A percentile compares a stretch with the other conserved stretches of the same genome.
Evolutionary conservation across 805 yeast species (phyloP).

Genomic region (Teunomyces pallodes): DNA sequence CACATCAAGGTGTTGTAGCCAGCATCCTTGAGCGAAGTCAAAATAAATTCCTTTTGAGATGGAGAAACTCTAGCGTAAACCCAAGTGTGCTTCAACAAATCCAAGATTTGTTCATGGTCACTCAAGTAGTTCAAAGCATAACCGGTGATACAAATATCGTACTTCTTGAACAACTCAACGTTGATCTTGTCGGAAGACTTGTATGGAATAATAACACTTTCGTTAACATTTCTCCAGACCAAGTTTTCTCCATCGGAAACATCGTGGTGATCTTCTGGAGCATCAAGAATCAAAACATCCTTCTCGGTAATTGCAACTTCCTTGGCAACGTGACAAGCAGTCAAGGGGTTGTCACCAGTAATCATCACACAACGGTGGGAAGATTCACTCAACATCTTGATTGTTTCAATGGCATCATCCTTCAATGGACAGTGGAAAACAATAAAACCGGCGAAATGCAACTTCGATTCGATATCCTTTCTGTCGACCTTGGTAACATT

Average conservation of each 20-base stretch:
- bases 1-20: constrained; percentile 97
- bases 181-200: constrained; percentile 58
- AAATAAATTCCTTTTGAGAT: constrained; percentile 86
- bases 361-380: constrained; percentile 96
- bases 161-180: constrained; percentile 52
- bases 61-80: constrained; percentile 98
- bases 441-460: constrained; percentile 86
- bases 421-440: constrained; percentile 98
- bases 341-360: constrained; percentile 97
- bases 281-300: constrained; percentile 81
- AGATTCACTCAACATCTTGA: constrained; percentile 90
- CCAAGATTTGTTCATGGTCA: constrained; percentile 66
- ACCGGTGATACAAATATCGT: constrained; percentile 92
- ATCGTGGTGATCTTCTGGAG: constrained; percentile 68
- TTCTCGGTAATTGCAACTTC: constrained; percentile 86
- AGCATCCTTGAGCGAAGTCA: constrained; percentile 76
- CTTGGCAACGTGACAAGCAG: constrained; percentile 96
- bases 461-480: constrained; percentile 69
- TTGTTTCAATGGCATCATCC: constrained; percentile 85
- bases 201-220: constrained; percentile 66
- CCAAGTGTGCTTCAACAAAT: constrained; percentile 87
- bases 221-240: constrained; percentile 84
- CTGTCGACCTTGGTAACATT: constrained; percentile 62
- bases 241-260: constrained; percentile 49
- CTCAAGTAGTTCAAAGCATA: constrained; percentile 71